Percentiles rank a stretch among this genome's conserved stretches.
Evolutionary conservation across 192 early-diverging fungal genomes (phyloP).

Genomic region (Backusella sp.): DNA sequence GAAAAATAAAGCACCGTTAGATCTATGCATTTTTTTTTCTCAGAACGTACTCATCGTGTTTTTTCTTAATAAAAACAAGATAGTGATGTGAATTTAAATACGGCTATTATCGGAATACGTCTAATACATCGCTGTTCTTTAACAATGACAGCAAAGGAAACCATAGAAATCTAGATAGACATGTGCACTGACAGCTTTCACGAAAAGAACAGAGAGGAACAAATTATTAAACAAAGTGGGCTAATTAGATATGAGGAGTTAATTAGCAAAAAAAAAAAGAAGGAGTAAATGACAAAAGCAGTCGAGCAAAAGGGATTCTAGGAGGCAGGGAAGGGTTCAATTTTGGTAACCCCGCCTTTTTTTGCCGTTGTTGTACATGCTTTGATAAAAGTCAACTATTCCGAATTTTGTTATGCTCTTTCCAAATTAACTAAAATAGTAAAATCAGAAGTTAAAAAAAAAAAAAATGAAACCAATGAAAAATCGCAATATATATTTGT

Average conservation of each 20-base stretch:
- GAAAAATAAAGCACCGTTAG: background rate
- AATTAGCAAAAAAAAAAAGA: background rate
- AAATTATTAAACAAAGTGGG: background rate
- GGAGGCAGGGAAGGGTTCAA: background rate
- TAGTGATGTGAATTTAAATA: background rate
- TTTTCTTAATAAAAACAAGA: background rate
- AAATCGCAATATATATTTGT: background rate
- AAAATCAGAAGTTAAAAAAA: background rate
- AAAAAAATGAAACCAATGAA: background rate
- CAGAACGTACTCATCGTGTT: background rate
- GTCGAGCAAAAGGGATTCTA: background rate
- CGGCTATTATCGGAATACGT: background rate
- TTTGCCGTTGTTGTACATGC: background rate
- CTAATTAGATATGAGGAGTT: slow-evolving; percentile 1
- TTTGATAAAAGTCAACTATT: background rate
- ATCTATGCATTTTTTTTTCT: background rate
- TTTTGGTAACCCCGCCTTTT: slow-evolving; percentile 8
- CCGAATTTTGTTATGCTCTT: background rate
- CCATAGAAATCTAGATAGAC: background rate
- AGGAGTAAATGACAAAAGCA: background rate
- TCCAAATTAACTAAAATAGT: slow-evolving; percentile 1
- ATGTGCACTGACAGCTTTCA: background rate
- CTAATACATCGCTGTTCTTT: background rate
- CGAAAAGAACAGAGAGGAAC: background rate
- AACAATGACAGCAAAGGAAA: background rate